Evolutionary conservation across 2,329 filamentous ascomycete species (phyloP), one percentile per base, ranked within the genome.

Genomic region (Diaporthe citriasiana): DNA sequence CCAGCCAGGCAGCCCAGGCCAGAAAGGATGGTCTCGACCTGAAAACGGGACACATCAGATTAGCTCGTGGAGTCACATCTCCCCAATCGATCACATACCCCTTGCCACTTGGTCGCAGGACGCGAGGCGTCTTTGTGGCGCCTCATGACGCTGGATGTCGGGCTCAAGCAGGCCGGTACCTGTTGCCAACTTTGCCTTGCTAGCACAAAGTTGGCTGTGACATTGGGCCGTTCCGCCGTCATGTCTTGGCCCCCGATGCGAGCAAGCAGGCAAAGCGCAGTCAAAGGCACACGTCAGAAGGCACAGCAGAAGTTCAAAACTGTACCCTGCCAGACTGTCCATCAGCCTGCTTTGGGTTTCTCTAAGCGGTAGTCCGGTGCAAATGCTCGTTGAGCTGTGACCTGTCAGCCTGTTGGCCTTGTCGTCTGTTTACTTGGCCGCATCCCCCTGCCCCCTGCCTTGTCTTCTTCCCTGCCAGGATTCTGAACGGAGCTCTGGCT

Each of bases 91-190:
- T 50, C 22, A 10, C n/a, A 8, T 13, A n/a, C 25, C 55, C 45
- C 69, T 59, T 60, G 69, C 33, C 45, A 71, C n/a, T 22, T n/a
- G 9, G 47, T 27, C 33, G 53, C 55, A 51, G 47, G 50, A 56
- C 47, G 25, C 50, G 47, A 69, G 65, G 50, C 65, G 65, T 56
- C 55, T 47, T 50, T 60, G 33, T 53, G 35, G 56, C 69, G 35
- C 33, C 15, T 35, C 55, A 71, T 60, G 55, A 60, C 69, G 69
- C 69, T 38, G 60, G 5, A 60, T 60, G 55, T 40, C 55, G 69
- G 60, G 69, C 69, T 71, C 22, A n/a, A 25, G 27, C 17, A 59
- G 33, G 15, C 33, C 40, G 56, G 56, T 50, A 35, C 60, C 60
- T 35, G 40, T 42, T 51, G 55, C 69, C 69, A 60, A 60, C 35